phyloP scores from a whole-genome alignment of 129 eudicot genomes.

The Daucus carota region DH1_v3.0 NC_030381.2:21446501-21447000 shows the following conservation, averaged over 20 bases:
- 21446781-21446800: not conserved
- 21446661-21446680: conserved; percentile 99
- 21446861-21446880: not conserved
- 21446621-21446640: conserved; percentile 62
- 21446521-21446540: not conserved
- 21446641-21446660: conserved; percentile 90
- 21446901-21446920: not conserved
- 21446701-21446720: not conserved
- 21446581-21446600: conserved; percentile 5
- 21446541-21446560: conserved; percentile 4
- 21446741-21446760: not conserved
- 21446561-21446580: not conserved
- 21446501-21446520: conserved; percentile 62
- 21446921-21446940: not conserved
- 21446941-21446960: not conserved
- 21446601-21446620: conserved; percentile 94
- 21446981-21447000: not conserved
- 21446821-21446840: not conserved
- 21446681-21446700: conserved; percentile 79
- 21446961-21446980: not conserved
- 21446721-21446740: not conserved
- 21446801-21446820: not conserved
- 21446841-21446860: not conserved
- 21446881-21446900: not conserved
- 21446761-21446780: not conserved